Evolutionary conservation across 441 rosid genomes (phyloP), one percentile per base, ranked within the genome.

Genomic region (Euphorbia corollata): DNA sequence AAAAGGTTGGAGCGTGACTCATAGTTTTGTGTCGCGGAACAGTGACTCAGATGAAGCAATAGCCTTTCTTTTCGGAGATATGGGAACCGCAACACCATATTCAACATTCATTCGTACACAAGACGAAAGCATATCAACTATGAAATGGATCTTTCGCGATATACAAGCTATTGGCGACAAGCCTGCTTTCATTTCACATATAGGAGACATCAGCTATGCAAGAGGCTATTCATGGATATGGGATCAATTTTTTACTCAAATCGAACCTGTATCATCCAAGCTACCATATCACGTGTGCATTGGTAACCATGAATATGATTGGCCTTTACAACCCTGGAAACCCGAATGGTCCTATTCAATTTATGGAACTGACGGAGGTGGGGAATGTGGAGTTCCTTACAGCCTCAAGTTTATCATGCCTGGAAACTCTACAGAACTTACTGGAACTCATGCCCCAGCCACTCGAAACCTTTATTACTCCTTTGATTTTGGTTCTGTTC

Each of bases 301-400:
- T 43, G 98, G 98, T 65, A 92, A 90, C 73, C 98, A 90, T 51
- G 97, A 92, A 67, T 92, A 90, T 47, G 87, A 92, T 74, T 92
- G 98, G 98, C 96, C 93, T 11, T 76, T 68, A 4, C 98, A 92
- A 81, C 96, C 97, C 2, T 92, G 98, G 98, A 86, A 68, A 74
- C 98, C 97, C 13, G 84, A 86, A 0, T 92, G 98, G 96, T 70
- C 96, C 55, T 32, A 66, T 34, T 38, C 74, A 2, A 43, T 76
- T 27, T 92, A 86, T 59, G 85, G 88, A 41, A 88, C 79, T 32
- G 97, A 92, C 56, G 93, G 97, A 50, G 98, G 97, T 10, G 97
- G 98, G 48, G 98, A 90, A 74, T 90, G 96, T 67, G 97, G 97
- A 12, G 92, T 92, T 58, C 98, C 96, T 45, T 90, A 87, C 80